These are phyloP conservation scores for Colletotrichum tabaci DNA, from an alignment of 2,329 filamentous ascomycete species.

Conservation along the genomic window DNA sequence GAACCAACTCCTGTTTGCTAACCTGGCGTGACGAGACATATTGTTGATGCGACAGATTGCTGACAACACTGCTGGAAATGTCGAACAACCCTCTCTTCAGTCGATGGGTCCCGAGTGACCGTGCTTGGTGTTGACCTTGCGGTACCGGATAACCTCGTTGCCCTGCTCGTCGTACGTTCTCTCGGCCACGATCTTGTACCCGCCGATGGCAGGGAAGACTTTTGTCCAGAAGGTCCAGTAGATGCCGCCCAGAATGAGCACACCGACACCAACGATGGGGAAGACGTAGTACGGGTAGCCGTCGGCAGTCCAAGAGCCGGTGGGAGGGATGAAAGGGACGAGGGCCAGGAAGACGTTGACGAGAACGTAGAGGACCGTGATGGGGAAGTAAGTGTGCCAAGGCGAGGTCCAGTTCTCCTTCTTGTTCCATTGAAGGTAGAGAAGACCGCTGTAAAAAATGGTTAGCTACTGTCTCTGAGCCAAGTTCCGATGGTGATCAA, in stretches of 20 bases:
- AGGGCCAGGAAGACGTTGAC: conserved; percentile 67
- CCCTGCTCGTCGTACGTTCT: conserved; percentile 57
- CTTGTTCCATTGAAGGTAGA: conserved; percentile 66
- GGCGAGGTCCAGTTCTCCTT: conserved; percentile 68
- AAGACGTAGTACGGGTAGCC: conserved; percentile 71
- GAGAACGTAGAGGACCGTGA: conserved; percentile 64
- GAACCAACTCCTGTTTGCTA: neutral
- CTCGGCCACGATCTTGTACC: conserved; percentile 64
- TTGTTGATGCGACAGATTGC: too few relatives aligned
- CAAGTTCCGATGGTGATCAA: neutral
- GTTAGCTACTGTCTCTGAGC: neutral
- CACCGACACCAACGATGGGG: conserved; percentile 67
- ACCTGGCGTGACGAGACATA: neutral
- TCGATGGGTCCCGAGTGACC: conserved; percentile 9
- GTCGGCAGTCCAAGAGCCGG: conserved; percentile 61
- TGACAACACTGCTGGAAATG: neutral
- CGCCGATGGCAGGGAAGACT: conserved; percentile 63
- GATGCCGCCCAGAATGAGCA: conserved; percentile 63
- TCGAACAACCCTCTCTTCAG: neutral
- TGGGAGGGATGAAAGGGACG: conserved; percentile 70
- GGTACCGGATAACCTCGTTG: conserved; percentile 58
- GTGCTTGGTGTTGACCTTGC: conserved; percentile 47
- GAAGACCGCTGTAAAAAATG: conserved; percentile 56
- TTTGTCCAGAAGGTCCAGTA: conserved; percentile 70
- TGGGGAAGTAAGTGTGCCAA: conserved; percentile 65